Percentiles rank a stretch among this genome's conserved stretches.
Evolutionary conservation across 2,329 filamentous ascomycete genomes (phyloP).

Genomic region (Pseudocercospora pini-densiflorae): DNA sequence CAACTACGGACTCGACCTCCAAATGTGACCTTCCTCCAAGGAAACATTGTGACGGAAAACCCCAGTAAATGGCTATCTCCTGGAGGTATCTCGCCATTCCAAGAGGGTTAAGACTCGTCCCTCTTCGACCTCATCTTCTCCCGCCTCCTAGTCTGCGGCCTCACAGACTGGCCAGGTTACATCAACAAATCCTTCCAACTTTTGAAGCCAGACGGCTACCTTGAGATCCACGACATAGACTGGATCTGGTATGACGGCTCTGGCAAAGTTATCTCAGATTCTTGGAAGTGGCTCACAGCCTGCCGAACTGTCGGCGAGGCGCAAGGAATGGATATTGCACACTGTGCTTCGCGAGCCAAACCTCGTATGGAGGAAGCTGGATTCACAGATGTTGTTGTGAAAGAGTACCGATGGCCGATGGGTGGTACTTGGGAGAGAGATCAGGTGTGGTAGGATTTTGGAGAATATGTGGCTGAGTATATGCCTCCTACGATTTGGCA

Average conservation of each 20-base stretch:
- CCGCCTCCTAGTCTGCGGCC: constrained; percentile 30
- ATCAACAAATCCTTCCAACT: constrained; percentile 15
- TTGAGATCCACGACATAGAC: constrained; percentile 30
- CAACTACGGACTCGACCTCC: constrained; percentile 25
- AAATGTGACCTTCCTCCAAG: constrained; percentile 21
- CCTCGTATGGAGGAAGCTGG: constrained; percentile 26
- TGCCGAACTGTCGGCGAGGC: constrained; percentile 5
- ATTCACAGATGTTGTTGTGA: constrained; percentile 26
- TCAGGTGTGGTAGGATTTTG: constrained; percentile 16
- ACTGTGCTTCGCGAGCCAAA: constrained; percentile 17
- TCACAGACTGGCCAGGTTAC: constrained; percentile 29
- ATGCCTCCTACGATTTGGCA: constrained; percentile 15
- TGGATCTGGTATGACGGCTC: constrained; percentile 17
- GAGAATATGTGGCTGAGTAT: constrained; percentile 18
- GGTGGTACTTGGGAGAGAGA: constrained; percentile 16
- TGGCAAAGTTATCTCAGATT: constrained; percentile 17
- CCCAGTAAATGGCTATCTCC: constrained; percentile 7
- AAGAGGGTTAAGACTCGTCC: neutral
- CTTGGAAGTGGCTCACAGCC: constrained; percentile 25
- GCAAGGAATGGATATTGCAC: constrained; percentile 19
- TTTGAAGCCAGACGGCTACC: constrained; percentile 27
- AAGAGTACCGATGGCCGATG: constrained; percentile 25
- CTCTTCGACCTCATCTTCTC: constrained; percentile 31
- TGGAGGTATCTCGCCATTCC: neutral
- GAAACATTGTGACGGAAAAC: constrained; percentile 17